Evolutionary conservation across 345 rosid genomes (phyloP), one percentile per base, ranked within the genome.

Genomic region (Brassica cretica): DNA sequence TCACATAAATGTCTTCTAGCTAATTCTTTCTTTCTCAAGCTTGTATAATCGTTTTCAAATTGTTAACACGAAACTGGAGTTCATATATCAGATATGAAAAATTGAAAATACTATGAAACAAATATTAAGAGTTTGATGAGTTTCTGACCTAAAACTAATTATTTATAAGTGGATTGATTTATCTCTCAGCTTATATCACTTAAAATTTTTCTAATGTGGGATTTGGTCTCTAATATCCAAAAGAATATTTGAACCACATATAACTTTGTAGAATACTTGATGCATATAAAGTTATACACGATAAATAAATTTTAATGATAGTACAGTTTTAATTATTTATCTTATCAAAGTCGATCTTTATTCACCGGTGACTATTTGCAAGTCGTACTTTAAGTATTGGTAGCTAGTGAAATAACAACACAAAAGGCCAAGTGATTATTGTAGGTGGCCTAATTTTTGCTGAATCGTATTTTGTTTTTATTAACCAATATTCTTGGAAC

Each of bases 371-470:
- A 51, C 58, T 51, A 53, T 9, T 53, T 30, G 10, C 25, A 10
- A 16, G 68, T 66, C 73, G 39, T 66, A 66, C 33, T 24, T 24
- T 41, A 53, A 77, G 44, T 65, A 71, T 0, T 3, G 61, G 59
- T 56, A 64, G 11, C 5, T 32, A 56, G 49, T 56, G 72, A 74
- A 68, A 68, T 33, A 74, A 29, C 24, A 53, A 53, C 79, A 74
- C 76, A 74, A 74, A 70, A 69, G 5, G 76, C 82, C 79, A 80
- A 75, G 67, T 41, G 14, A 74, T 69, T 79, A 16, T 62, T 51
- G 37, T 80, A 80, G 82, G 76, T 80, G 30, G 82, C 82, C 82
- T 80, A 74, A 74, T 74, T 80, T 68, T 56, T 63, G 75, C 75
- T 79, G 78, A 79, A 73, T 3, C 59, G 70, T 74, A 73, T 79